Evolutionary conservation across 1,284 basidiomycete species (phyloP).

Genomic region (Mixia osmundae): DNA sequence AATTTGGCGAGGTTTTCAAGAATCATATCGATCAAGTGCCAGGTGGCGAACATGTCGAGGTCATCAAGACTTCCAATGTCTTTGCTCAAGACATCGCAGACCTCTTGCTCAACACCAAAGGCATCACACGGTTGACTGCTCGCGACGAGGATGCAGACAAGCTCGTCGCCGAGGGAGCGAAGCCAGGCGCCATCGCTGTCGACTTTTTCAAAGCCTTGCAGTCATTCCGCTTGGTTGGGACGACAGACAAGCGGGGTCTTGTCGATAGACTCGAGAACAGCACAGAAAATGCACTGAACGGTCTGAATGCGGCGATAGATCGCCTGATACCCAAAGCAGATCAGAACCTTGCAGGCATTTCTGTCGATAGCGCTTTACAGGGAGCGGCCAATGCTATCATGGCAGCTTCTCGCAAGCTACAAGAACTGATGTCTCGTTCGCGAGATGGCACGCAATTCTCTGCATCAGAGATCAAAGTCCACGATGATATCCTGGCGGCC

Average conservation of each 20-base stretch:
- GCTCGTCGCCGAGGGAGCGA: slow-evolving; percentile 62
- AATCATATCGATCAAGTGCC: slow-evolving; percentile 66
- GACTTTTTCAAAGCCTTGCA: slow-evolving; percentile 88
- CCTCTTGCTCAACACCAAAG: slow-evolving; percentile 79
- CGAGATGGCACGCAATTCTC: slow-evolving; percentile 61
- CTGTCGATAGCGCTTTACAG: too few species aligned
- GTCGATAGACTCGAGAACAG: slow-evolving; percentile 78
- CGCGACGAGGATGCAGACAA: slow-evolving; percentile 80
- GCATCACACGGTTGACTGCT: slow-evolving; percentile 72
- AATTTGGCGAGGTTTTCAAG: slow-evolving; percentile 87
- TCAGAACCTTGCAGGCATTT: too few species aligned
- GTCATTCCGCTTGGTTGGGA: slow-evolving; percentile 53
- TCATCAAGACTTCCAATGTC: slow-evolving; percentile 93
- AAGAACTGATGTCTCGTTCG: slow-evolving; percentile 70
- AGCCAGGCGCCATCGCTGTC: slow-evolving; percentile 62
- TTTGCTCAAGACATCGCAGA: slow-evolving; percentile 82
- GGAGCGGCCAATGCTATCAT: slow-evolving; percentile 85
- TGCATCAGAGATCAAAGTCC: slow-evolving; percentile 81
- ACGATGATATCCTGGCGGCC: slow-evolving; percentile 86
- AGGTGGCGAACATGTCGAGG: slow-evolving; percentile 87
- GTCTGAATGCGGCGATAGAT: slow-evolving; percentile 70
- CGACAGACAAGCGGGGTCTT: slow-evolving; percentile 49
- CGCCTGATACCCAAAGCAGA: slow-evolving; percentile 65
- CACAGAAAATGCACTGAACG: slow-evolving; percentile 50
- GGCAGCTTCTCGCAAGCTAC: slow-evolving; percentile 65